A percentile compares a stretch with the other conserved stretches of the same genome.
These are phyloP conservation scores for Aureobasidium namibiae DNA, from an alignment of 2,329 filamentous ascomycete species.

Conservation along the genomic window DNA sequence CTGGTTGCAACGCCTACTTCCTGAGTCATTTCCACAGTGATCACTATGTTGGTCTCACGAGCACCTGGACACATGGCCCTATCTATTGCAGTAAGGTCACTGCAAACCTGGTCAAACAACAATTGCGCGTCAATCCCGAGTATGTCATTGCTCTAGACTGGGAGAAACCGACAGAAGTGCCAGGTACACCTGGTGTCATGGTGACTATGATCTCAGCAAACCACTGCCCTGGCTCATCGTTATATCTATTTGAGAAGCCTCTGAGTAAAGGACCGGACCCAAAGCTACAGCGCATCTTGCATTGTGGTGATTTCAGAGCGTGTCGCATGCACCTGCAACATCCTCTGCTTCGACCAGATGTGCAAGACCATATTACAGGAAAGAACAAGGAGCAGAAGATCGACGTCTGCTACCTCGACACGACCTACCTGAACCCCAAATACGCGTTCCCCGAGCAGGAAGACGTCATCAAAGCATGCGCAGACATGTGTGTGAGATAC, in stretches of 20 bases:
- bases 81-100: slow-evolving; percentile 96
- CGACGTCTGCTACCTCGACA: slow-evolving; percentile 93
- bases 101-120: slow-evolving; percentile 76
- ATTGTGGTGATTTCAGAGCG: slow-evolving; percentile 93
- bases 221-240: slow-evolving; percentile 88
- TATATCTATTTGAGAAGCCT: slow-evolving; percentile 85
- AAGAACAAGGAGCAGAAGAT: slow-evolving; percentile 75
- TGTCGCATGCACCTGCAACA: slow-evolving; percentile 78
- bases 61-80: slow-evolving; percentile 83
- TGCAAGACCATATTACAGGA: slow-evolving; percentile 60
- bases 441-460: slow-evolving; percentile 89
- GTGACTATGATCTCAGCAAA: slow-evolving; percentile 97
- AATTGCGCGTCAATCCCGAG: slow-evolving; percentile 75
- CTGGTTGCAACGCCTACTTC: slow-evolving; percentile 91
- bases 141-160: slow-evolving; percentile 83
- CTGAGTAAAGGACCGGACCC: slow-evolving; percentile 52
- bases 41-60: slow-evolving; percentile 86
- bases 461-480: slow-evolving; percentile 79
- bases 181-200: slow-evolving; percentile 69
- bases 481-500: slow-evolving; percentile 74
- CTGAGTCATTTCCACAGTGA: slow-evolving; percentile 97
- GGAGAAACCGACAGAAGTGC: slow-evolving; percentile 69
- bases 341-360: slow-evolving; percentile 68
- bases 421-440: slow-evolving; percentile 90
- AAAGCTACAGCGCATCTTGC: slow-evolving; percentile 69